A percentile compares a stretch with the other conserved stretches of the same genome.
These are phyloP conservation scores for Diophrys appendiculata DNA, from an alignment of 73 alveolate species.

Conservation along the genomic window DNA sequence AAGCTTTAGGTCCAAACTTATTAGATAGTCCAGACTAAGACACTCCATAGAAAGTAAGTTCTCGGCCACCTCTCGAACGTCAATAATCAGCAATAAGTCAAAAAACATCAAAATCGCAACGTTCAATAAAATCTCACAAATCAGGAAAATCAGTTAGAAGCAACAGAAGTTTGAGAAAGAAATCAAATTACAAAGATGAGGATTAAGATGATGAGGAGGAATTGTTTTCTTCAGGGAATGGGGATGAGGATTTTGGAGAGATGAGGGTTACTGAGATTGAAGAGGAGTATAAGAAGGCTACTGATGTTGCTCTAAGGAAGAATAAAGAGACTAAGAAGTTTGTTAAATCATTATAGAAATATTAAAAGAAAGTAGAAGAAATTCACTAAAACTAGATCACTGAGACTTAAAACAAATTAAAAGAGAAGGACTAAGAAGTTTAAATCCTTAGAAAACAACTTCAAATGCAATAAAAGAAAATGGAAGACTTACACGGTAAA, in stretches of 20 bases:
- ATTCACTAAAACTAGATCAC: background rate
- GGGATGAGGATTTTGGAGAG: background rate
- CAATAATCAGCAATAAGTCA: background rate
- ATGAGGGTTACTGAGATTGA: background rate
- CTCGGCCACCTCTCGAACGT: background rate
- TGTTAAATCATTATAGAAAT: background rate
- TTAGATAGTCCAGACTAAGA: background rate
- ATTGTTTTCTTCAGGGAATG: background rate
- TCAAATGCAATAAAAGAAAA: background rate
- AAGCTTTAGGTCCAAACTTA: background rate
- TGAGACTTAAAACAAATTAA: background rate
- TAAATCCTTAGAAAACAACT: background rate
- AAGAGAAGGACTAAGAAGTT: background rate
- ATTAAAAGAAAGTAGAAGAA: background rate
- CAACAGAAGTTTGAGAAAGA: background rate
- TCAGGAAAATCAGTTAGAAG: background rate
- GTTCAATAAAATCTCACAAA: background rate
- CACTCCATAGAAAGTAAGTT: background rate
- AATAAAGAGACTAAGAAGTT: background rate
- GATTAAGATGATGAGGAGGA: background rate
- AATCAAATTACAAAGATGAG: background rate
- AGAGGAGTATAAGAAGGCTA: background rate
- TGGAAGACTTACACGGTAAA: background rate
- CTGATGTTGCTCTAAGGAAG: background rate
- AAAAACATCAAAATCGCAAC: background rate